Base-by-base conservation (phyloP, 73 alveolate genomes). In the Paramecium tetraurelia region DNA sequence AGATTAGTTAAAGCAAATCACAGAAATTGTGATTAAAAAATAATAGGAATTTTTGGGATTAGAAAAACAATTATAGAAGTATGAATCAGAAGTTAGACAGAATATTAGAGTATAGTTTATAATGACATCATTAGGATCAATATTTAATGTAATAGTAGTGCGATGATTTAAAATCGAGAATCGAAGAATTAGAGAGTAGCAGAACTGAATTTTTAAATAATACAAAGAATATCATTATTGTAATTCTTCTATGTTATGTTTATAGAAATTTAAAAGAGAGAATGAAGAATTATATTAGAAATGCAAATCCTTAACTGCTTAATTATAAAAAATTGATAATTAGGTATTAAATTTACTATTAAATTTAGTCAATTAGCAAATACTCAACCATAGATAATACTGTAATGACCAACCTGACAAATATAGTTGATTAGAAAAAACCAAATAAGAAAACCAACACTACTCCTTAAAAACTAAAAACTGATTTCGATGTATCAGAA, bases 231-330 rank as follows among this genome's bases (percentile, higher is more conserved):
- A 36, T 18, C 33, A 72, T 72, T 35, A 72, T 36, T 35, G 86
- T 72, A 72, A 35, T 5, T 48, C 21, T 70, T 7, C 9, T 16
- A 16, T 11, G 3, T 36, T 10, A 72, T n/a, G 9, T 35, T 0
- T 48, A 3, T 72, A 72, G 86, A 72, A 72, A 20, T 72, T 72
- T 29, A 72, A 72, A 72, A 72, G 63, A 36, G 86, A 72, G n/a
- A 72, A 72, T 72, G 63, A 72, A 40, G 86, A 72, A 38, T 21
- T 72, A 22, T 72, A 72, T 36, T 72, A 72, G 59, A 72, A 72
- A 40, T 20, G 33, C n/a, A 31, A 72, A 33, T 72, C 57, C 58
- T 72, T 72, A 72, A 72, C 59, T 27, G 48, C 84, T 24, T 63
- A 63, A 63, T 59, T 59, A 59, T 59, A 16, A 20, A 59, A 59